phyloP scores from a whole-genome alignment of 1,139 yeast species.

The Geotrichum siamense region DNA sequence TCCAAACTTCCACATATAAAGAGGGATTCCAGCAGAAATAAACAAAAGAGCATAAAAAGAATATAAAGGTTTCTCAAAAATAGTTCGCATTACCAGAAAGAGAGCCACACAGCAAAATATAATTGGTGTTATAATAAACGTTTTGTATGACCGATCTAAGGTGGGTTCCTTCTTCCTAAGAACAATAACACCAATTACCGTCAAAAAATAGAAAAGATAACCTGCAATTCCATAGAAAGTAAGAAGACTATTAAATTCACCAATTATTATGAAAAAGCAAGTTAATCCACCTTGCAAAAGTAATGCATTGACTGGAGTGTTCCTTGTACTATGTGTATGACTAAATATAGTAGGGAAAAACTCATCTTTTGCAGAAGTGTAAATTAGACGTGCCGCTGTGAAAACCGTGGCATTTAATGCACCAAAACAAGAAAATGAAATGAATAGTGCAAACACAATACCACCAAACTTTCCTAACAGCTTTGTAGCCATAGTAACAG shows the following conservation, averaged over 20 bases:
- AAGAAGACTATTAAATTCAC: constrained; percentile 35
- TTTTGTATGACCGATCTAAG: constrained; percentile 36
- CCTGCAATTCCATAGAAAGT: constrained; percentile 40
- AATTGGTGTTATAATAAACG: constrained; percentile 36
- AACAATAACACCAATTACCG: constrained; percentile 37
- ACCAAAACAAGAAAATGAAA: constrained; percentile 38
- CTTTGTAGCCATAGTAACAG: constrained; percentile 33
- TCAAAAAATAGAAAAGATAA: constrained; percentile 36
- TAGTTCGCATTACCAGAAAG: constrained; percentile 34
- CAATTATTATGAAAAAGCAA: constrained; percentile 31
- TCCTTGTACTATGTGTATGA: constrained; percentile 25
- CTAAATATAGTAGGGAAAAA: constrained; percentile 34
- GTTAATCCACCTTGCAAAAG: constrained; percentile 32
- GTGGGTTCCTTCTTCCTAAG: constrained; percentile 34
- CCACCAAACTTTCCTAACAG: constrained; percentile 32
- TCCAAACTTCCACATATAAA: constrained; percentile 28
- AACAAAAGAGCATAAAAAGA: constrained; percentile 30
- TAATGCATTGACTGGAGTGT: constrained; percentile 37
- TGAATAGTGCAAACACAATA: constrained; percentile 32
- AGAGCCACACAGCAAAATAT: constrained; percentile 37
- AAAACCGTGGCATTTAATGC: constrained; percentile 39
- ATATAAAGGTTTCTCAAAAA: constrained; percentile 34
- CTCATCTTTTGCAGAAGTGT: constrained; percentile 36
- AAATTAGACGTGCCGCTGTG: constrained; percentile 36
- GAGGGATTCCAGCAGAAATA: constrained; percentile 32